A percentile compares a stretch with the other conserved stretches of the same genome.
These are phyloP conservation scores for Fusarium papillatum DNA, from an alignment of 2,329 filamentous ascomycete genomes.

Conservation along the genomic window DNA sequence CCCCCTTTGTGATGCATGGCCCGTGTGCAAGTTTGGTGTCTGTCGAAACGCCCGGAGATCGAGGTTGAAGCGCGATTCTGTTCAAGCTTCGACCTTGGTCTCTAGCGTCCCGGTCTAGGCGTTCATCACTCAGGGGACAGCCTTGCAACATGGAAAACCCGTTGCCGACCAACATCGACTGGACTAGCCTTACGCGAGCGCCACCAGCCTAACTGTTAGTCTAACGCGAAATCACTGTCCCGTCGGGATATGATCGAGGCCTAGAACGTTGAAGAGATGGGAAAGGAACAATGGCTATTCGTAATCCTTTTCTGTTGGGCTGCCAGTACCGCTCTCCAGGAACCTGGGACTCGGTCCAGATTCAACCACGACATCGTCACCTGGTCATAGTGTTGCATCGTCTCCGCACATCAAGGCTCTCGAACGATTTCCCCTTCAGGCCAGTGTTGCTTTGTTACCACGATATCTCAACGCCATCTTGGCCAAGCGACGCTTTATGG, in stretches of 20 bases:
- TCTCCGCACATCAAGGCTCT: constrained; percentile 17
- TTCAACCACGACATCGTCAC: constrained; percentile 5
- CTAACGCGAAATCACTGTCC: constrained; percentile 21
- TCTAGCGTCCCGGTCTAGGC: constrained; percentile 30
- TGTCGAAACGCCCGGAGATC: constrained; percentile 10
- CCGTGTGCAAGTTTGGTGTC: constrained; percentile 23
- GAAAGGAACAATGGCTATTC: constrained; percentile 11
- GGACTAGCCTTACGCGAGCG: constrained; percentile 33
- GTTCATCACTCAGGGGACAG: constrained; percentile 34
- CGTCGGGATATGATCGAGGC: constrained; percentile 30
- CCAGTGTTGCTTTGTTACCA: constrained; percentile 10
- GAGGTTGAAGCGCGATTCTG: constrained; percentile 19
- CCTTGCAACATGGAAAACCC: constrained; percentile 31
- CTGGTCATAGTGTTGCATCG: background rate
- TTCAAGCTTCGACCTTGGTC: constrained; percentile 25
- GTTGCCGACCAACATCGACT: constrained; percentile 16
- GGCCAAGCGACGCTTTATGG: background rate
- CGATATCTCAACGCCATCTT: background rate
- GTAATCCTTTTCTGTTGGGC: background rate
- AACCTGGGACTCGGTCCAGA: constrained; percentile 8
- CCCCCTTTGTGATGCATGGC: constrained; percentile 29
- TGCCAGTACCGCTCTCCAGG: constrained; percentile 9
- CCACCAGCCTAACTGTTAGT: constrained; percentile 28
- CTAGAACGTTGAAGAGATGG: constrained; percentile 33
- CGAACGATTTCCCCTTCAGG: background rate